phyloP scores from a whole-genome alignment of 1,284 basidiomycete genomes.

The Tilletiopsis washingtonensis region DNA sequence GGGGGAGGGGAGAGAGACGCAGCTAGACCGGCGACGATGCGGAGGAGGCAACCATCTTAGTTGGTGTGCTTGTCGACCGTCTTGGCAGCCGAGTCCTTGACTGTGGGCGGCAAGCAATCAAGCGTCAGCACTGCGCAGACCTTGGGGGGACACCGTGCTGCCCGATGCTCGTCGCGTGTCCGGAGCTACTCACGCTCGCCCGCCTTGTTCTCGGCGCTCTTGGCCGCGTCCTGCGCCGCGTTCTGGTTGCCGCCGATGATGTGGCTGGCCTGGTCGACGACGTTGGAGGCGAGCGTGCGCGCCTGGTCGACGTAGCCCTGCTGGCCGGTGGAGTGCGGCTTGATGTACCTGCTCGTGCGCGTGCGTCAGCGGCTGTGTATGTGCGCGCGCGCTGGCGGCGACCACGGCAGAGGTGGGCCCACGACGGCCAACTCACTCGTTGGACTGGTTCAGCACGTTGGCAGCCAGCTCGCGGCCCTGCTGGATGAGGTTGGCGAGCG shows the following conservation, averaged over 20 bases:
- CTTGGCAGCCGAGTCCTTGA: too few relatives aligned
- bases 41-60: too few relatives aligned
- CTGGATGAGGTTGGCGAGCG: constrained; percentile 5
- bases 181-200: too few relatives aligned
- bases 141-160: too few relatives aligned
- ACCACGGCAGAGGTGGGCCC: not conserved
- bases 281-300: constrained; percentile 1
- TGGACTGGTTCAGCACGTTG: constrained; percentile 5
- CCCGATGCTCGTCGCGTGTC: too few relatives aligned
- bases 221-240: not conserved
- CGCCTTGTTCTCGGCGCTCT: constrained; percentile 3
- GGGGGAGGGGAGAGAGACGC: too few relatives aligned
- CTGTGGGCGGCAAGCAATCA: too few relatives aligned
- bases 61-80: too few relatives aligned
- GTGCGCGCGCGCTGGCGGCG: not conserved
- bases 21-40: too few relatives aligned
- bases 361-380: not conserved
- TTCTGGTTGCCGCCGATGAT: constrained; percentile 6
- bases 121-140: too few relatives aligned
- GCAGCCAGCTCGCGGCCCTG: constrained; percentile 2
- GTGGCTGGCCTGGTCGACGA: constrained; percentile 6
- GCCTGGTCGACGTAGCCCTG: constrained; percentile 1
- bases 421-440: constrained; percentile 5
- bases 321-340: not conserved
- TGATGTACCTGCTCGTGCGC: not conserved